Percentiles rank a stretch among this genome's conserved stretches.
These are phyloP conservation scores for Diplogelasinospora grovesii DNA, from an alignment of 495 filamentous ascomycete species.

Conservation along the genomic window DNA sequence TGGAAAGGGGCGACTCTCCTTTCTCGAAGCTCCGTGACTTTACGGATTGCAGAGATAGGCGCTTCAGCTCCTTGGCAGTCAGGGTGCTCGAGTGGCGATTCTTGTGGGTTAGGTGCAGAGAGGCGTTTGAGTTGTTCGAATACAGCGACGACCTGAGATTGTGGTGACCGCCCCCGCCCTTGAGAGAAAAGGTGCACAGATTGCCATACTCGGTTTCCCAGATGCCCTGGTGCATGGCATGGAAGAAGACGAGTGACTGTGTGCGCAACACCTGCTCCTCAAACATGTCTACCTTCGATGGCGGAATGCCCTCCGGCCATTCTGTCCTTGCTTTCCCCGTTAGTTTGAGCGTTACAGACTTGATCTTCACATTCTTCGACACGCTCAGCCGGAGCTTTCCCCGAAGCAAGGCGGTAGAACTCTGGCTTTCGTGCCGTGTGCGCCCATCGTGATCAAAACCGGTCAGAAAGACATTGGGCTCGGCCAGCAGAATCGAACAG, in stretches of 20 bases:
- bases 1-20: slow-evolving; percentile 56
- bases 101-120: slow-evolving; percentile 17
- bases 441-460: slow-evolving; percentile 82
- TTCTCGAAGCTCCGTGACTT: slow-evolving; percentile 85
- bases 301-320: slow-evolving; percentile 97
- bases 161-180: slow-evolving; percentile 19
- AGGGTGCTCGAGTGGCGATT: slow-evolving; percentile 26
- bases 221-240: slow-evolving; percentile 52
- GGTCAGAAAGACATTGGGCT: slow-evolving; percentile 83
- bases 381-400: slow-evolving; percentile 78
- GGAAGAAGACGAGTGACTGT: slow-evolving; percentile 77
- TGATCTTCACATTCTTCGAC: slow-evolving; percentile 88
- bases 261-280: slow-evolving; percentile 74
- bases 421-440: slow-evolving; percentile 45
- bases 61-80: slow-evolving; percentile 43
- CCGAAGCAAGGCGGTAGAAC: slow-evolving; percentile 71
- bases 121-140: slow-evolving; percentile 31
- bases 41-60: slow-evolving; percentile 70
- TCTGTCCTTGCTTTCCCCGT: slow-evolving; percentile 81
- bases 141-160: slow-evolving; percentile 35
- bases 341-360: slow-evolving; percentile 84
- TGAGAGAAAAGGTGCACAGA: slow-evolving; percentile 42
- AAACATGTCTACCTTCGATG: slow-evolving; percentile 72
- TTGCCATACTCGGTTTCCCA: slow-evolving; percentile 57
- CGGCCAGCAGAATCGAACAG: slow-evolving; percentile 71